These are phyloP conservation scores for Gymnopus androsaceus DNA, from an alignment of 1,284 basidiomycete species.

Conservation along the genomic window DNA sequence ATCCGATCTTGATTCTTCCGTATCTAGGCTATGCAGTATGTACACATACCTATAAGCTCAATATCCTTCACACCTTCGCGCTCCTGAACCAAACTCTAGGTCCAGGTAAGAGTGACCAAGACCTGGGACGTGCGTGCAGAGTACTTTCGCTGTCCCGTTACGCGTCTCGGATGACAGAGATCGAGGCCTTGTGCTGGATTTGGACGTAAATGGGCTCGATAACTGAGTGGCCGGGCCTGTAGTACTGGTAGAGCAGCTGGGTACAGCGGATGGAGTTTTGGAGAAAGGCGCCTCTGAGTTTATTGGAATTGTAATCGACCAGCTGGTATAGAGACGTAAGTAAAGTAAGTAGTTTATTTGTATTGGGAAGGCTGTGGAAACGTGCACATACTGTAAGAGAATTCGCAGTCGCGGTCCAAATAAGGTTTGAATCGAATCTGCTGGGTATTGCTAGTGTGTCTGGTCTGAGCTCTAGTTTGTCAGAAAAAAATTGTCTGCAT, in stretches of 20 bases:
- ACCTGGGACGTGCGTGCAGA: conserved; percentile 41
- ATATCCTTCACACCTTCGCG: conserved; percentile 35
- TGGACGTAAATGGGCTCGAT: no score
- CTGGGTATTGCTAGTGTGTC: conserved; percentile 54
- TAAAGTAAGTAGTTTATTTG: no score
- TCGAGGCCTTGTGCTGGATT: no score
- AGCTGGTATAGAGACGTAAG: conserved; percentile 21
- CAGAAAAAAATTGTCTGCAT: conserved; percentile 4
- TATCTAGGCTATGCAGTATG: neutral
- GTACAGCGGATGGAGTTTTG: conserved; percentile 44
- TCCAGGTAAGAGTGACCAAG: conserved; percentile 50
- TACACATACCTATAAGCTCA: conserved; percentile 48
- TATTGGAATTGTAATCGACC: no score
- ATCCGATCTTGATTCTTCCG: no score
- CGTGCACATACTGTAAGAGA: conserved; percentile 32
- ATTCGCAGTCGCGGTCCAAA: conserved; percentile 53
- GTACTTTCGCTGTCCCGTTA: conserved; percentile 22
- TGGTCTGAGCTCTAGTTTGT: no score
- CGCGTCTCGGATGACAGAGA: conserved; percentile 27
- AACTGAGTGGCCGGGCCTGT: no score
- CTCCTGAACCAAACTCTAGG: conserved; percentile 39
- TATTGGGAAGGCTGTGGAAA: no score
- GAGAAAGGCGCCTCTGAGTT: conserved; percentile 53
- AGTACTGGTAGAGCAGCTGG: conserved; percentile 20
- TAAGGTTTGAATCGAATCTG: conserved; percentile 54